Evolutionary conservation across 75 land plant species (phyloP).

Genomic region (Sequoiadendron giganteum): DNA sequence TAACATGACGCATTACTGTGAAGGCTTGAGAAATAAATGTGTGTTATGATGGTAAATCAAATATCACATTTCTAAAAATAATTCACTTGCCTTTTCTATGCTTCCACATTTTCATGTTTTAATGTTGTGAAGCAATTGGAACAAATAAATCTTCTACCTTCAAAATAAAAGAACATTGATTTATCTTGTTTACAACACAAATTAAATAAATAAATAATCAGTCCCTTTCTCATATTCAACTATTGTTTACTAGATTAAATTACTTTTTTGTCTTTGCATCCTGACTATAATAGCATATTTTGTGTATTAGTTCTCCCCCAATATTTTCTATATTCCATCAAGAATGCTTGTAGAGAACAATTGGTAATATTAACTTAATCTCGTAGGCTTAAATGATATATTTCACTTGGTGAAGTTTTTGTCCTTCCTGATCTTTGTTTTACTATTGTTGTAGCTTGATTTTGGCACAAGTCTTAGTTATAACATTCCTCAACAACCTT

Average conservation of each 20-base stretch:
- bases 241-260: background rate
- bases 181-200: background rate
- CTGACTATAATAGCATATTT: no score
- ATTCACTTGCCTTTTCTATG: no score
- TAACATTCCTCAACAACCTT: constrained; percentile 53
- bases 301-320: background rate
- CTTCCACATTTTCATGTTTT: no score
- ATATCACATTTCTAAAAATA: no score
- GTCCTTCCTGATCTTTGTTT: background rate
- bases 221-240: background rate
- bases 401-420: background rate
- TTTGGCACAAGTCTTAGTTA: constrained; percentile 44
- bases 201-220: background rate
- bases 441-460: constrained; percentile 23
- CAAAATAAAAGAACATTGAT: background rate
- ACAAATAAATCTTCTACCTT: no score
- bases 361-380: no score
- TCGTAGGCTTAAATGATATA: background rate
- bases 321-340: background rate
- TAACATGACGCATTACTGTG: no score
- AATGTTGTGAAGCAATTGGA: no score
- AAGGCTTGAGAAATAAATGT: no score
- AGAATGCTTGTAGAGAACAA: background rate
- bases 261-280: background rate
- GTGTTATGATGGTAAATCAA: no score